These are phyloP conservation scores for Neocatenulostroma microsporum DNA, from an alignment of 2,329 filamentous ascomycete genomes.

Conservation along the genomic window DNA sequence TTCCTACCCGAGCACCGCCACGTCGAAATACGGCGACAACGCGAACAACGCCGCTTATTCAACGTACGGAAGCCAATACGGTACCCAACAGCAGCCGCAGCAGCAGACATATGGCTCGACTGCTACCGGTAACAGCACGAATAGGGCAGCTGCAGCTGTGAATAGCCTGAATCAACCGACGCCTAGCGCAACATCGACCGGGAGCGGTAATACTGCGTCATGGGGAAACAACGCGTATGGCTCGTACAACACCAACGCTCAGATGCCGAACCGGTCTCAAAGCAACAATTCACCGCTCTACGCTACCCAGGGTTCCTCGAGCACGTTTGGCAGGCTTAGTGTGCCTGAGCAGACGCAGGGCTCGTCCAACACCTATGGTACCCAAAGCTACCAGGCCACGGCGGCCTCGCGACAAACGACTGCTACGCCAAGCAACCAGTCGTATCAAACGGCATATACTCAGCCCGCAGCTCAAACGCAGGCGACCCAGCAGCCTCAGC, in stretches of 20 bases:
- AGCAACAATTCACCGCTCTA: slow-evolving; percentile 21
- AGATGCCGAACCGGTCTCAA: slow-evolving; percentile 14
- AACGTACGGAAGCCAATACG: slow-evolving; percentile 14
- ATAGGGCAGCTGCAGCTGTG: slow-evolving; percentile 17
- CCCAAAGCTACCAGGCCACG: slow-evolving; percentile 2
- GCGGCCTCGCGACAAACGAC: slow-evolving; percentile 9
- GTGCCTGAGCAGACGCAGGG: slow-evolving; percentile 18
- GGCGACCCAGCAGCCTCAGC: slow-evolving; percentile 17
- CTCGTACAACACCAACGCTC: slow-evolving; percentile 5
- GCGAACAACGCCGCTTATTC: slow-evolving; percentile 8
- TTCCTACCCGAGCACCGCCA: slow-evolving; percentile 5
- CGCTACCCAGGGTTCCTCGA: slow-evolving; percentile 13
- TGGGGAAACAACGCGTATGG: slow-evolving; percentile 9
- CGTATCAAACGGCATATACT: slow-evolving; percentile 15
- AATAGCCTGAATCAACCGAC: slow-evolving; percentile 16
- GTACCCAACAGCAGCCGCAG: slow-evolving; percentile 13
- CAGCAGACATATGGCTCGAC: slow-evolving; percentile 18
- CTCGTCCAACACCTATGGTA: slow-evolving; percentile 9
- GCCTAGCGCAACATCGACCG: not conserved
- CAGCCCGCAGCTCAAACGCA: slow-evolving; percentile 9
- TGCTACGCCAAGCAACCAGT: slow-evolving; percentile 8
- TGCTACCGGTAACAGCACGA: slow-evolving; percentile 6
- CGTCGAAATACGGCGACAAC: slow-evolving; percentile 5
- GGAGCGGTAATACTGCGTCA: slow-evolving; percentile 10
- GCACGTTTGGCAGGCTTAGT: slow-evolving; percentile 17